These are phyloP conservation scores for Pythium oligandrum DNA, from an alignment of 352 stramenopile genomes.

Conservation along the genomic window DNA sequence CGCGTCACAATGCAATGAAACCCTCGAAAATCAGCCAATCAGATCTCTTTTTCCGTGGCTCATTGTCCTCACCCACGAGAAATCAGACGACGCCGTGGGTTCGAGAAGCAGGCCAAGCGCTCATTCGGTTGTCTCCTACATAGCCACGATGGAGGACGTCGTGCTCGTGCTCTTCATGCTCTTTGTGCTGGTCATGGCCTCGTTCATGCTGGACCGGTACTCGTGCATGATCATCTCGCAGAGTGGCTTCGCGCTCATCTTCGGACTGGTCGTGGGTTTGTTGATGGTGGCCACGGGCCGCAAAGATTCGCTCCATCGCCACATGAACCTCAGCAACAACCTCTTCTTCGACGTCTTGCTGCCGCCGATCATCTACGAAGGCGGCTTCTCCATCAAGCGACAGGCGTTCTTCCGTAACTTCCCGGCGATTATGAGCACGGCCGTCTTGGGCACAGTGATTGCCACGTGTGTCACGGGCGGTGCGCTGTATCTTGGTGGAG, in stretches of 20 bases:
- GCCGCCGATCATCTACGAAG: slow-evolving; percentile 86
- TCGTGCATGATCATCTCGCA: slow-evolving; percentile 84
- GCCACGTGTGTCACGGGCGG: slow-evolving; percentile 72
- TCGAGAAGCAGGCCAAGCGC: too few relatives aligned
- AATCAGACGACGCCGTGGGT: too few relatives aligned
- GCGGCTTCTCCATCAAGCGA: slow-evolving; percentile 82
- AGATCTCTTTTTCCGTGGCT: too few relatives aligned
- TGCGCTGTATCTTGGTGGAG: slow-evolving; percentile 59
- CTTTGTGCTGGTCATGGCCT: slow-evolving; percentile 85
- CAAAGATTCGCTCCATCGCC: slow-evolving; percentile 57
- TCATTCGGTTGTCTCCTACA: too few relatives aligned
- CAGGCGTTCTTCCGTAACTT: slow-evolving; percentile 85
- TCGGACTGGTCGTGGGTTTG: slow-evolving; percentile 67
- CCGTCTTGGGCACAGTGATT: slow-evolving; percentile 73
- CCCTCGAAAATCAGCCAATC: too few relatives aligned
- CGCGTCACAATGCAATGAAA: too few relatives aligned
- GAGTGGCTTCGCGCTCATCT: slow-evolving; percentile 80
- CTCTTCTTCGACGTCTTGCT: slow-evolving; percentile 86
- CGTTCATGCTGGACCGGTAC: slow-evolving; percentile 82
- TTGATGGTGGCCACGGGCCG: slow-evolving; percentile 66
- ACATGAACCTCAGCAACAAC: slow-evolving; percentile 85
- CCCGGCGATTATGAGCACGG: slow-evolving; percentile 81
- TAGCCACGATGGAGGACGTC: slow-evolving; percentile 64
- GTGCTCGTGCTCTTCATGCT: slow-evolving; percentile 82
- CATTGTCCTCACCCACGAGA: too few relatives aligned